Percentiles rank a stretch among this genome's conserved stretches.
phyloP scores from a whole-genome alignment of 352 stramenopile genomes.

The Phytophthora fragariaefolia region DNA sequence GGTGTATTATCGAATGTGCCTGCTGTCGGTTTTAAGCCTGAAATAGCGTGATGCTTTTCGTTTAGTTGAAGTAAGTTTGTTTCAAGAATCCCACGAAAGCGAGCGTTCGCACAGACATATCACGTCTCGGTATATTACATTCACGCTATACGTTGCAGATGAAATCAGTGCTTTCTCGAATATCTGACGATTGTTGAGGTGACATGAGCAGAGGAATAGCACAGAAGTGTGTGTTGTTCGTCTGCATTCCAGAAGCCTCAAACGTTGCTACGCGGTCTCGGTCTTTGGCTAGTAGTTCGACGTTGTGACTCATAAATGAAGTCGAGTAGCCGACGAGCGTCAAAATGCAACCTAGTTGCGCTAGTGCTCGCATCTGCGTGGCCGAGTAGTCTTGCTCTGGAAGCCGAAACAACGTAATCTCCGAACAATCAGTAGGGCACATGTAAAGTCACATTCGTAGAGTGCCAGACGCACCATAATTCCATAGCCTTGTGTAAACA shows the following conservation, averaged over 20 bases:
- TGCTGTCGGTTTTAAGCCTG: too few relatives aligned
- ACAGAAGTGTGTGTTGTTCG: conserved; percentile 28
- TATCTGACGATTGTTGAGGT: conserved; percentile 17
- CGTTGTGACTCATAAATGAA: conserved; percentile 50
- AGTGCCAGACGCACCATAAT: conserved; percentile 40
- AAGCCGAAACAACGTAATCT: background rate
- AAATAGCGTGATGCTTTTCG: too few relatives aligned
- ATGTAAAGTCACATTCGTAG: background rate
- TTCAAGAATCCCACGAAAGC: too few relatives aligned
- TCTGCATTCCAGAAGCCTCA: conserved; percentile 28
- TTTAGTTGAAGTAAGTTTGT: too few relatives aligned
- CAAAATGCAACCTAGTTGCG: conserved; percentile 57
- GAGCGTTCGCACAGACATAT: too few relatives aligned
- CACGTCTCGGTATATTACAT: too few relatives aligned
- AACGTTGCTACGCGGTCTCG: conserved; percentile 25
- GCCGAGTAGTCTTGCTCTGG: conserved; percentile 34
- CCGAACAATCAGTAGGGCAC: background rate
- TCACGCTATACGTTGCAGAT: conserved; percentile 20
- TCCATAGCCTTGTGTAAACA: conserved; percentile 49
- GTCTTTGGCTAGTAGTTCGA: conserved; percentile 22
- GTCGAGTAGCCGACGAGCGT: conserved; percentile 62
- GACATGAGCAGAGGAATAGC: conserved; percentile 34
- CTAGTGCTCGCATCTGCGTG: conserved; percentile 50
- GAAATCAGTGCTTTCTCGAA: conserved; percentile 17
- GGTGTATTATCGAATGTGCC: too few relatives aligned